These are phyloP conservation scores for Claviceps pusilla DNA, from an alignment of 2,329 filamentous ascomycete species.

Conservation along the genomic window DNA sequence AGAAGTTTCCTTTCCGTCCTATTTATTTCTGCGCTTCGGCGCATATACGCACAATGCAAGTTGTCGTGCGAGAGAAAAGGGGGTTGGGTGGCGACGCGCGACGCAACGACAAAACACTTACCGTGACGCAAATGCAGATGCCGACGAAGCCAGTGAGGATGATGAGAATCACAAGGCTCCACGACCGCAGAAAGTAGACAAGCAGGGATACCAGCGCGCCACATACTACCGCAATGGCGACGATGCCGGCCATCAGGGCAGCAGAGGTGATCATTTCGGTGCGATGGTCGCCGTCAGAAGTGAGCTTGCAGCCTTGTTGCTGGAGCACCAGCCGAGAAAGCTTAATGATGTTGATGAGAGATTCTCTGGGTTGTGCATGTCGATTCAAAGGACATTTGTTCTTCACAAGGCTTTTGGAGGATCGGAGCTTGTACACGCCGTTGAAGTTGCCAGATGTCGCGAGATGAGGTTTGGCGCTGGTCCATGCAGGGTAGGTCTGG, in stretches of 20 bases:
- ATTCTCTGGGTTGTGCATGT: not conserved
- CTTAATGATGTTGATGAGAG: not conserved
- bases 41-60: too few relatives aligned
- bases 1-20: not conserved
- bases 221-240: not conserved
- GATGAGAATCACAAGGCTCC: slow-evolving; percentile 4
- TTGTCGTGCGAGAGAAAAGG: too few relatives aligned
- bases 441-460: not conserved
- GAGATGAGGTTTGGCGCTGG: not conserved
- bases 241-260: not conserved
- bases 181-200: not conserved
- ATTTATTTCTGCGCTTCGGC: not conserved
- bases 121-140: slow-evolving; percentile 17
- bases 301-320: not conserved
- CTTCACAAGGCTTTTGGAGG: not conserved
- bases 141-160: slow-evolving; percentile 9
- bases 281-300: not conserved
- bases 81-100: too few relatives aligned
- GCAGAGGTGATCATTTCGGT: not conserved
- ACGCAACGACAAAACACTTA: slow-evolving; percentile 6
- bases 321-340: not conserved
- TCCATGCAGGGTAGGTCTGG: not conserved
- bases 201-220: not conserved
- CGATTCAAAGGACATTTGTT: not conserved
- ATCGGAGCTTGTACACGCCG: not conserved